phyloP scores from a whole-genome alignment of 805 yeast genomes.

The Metschnikowia lachancei region DNA sequence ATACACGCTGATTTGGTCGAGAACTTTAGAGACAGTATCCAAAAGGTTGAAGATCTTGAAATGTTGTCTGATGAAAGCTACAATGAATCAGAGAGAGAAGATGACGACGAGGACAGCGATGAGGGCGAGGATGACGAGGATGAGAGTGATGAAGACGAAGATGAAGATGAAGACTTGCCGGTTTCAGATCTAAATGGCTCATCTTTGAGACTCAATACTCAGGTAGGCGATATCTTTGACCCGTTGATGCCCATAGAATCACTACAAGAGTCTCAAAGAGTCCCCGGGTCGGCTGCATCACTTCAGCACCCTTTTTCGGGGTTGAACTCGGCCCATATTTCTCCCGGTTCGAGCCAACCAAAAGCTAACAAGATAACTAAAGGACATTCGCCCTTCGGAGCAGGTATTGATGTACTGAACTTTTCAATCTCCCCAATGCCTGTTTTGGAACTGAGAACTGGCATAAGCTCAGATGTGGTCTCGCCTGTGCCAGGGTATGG shows the following conservation, averaged over 20 bases:
- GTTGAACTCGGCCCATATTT: conserved; percentile 2
- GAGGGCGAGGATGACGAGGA: conserved; percentile 16
- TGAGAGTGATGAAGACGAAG: conserved; percentile 40
- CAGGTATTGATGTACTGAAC: conserved; percentile 4
- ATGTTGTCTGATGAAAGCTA: background rate
- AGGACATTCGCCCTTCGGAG: conserved; percentile 10
- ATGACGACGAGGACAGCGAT: conserved; percentile 12
- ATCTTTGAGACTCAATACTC: conserved; percentile 14
- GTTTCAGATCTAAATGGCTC: conserved; percentile 11
- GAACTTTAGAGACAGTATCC: background rate
- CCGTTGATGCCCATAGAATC: background rate
- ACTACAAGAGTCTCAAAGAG: background rate
- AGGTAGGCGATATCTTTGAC: conserved; percentile 5
- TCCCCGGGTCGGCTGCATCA: background rate
- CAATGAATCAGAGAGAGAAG: conserved; percentile 7
- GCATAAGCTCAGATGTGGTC: background rate
- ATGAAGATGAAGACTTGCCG: conserved; percentile 1
- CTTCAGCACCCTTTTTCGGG: background rate
- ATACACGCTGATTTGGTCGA: background rate
- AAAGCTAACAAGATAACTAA: background rate
- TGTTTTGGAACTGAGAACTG: background rate
- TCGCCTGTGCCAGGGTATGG: background rate
- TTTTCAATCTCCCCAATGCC: conserved; percentile 5
- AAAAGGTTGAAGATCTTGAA: background rate
- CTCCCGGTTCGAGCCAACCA: conserved; percentile 1